phyloP scores from a whole-genome alignment of 2,329 filamentous ascomycete genomes.

The Microsporum audouinii region DNA sequence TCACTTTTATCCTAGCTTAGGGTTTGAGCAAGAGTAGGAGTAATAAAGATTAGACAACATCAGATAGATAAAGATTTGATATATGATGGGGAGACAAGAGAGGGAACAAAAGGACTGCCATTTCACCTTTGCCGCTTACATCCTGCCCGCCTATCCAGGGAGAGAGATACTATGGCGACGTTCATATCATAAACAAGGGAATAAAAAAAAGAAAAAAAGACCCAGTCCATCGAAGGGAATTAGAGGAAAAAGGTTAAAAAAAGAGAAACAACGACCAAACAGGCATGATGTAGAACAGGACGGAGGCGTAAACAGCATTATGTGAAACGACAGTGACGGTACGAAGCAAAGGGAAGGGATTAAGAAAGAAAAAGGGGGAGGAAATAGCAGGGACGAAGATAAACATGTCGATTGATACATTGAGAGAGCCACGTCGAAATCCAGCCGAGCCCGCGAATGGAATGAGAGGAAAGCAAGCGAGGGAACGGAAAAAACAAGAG shows the following conservation, averaged over 20 bases:
- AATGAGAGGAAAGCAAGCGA: background rate
- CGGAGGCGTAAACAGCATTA: background rate
- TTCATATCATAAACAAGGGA: constrained; percentile 3
- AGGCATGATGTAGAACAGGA: background rate
- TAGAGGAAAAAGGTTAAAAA: background rate
- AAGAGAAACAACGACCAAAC: background rate
- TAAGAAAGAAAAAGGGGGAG: background rate
- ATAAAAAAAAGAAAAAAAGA: background rate
- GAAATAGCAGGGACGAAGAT: background rate
- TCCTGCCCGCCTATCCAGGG: background rate
- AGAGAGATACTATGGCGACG: constrained; percentile 1
- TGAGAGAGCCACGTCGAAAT: background rate
- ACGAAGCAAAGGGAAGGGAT: background rate
- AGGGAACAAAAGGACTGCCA: background rate
- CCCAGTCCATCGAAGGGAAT: background rate
- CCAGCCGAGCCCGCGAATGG: constrained; percentile 2
- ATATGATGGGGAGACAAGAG: background rate
- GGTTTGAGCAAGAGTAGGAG: background rate
- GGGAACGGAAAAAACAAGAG: background rate
- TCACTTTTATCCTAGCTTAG: background rate
- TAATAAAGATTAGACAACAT: background rate
- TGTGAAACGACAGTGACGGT: background rate
- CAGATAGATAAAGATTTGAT: background rate
- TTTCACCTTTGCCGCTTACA: constrained; percentile 1
- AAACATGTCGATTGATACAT: constrained; percentile 1